Evolutionary conservation across 345 rosid species (phyloP), one percentile per base, ranked within the genome.

Genomic region (Eucalyptus tenuipes): DNA sequence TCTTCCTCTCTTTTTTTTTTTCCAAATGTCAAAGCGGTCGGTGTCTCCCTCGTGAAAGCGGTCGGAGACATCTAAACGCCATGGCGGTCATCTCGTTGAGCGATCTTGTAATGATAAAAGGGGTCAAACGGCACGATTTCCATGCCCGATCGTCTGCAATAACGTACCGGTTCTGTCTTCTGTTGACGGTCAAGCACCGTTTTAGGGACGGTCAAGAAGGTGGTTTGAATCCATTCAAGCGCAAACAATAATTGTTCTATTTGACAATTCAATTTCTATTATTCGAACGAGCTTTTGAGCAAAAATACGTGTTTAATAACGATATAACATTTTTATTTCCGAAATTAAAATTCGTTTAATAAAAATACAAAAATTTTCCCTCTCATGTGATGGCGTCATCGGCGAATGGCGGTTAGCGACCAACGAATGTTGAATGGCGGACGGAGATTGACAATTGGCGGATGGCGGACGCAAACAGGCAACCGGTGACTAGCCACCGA

Each of bases 371-470:
- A 17, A 1, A 1, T 17, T 18, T 52, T 52, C 9, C 24, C 57
- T 50, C 22, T 50, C 4, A 0, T 17, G 55, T 17, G 55, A 50
- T 50, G 55, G 55, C 22, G 17, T 50, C 4, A 8, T 3, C 1
- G 0, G 22, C 4, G 1, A 50, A 50, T 50, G 22, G 55, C 2
- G 4, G 0, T 17, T 0, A 3, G 25, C 0, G 0, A 52, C 25
- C 57, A 20, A 7, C 0, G 5, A 20, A 52, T 0, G 1, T 20
- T 0, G 2, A 52, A 52, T 0, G 2, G 5, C 5, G 4, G 2
- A 52, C 0, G 0, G 10, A 52, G 25, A 8, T 10, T 0, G 0
- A 2, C 25, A 1, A 52, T 52, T 52, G 10, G 24, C 0, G 0
- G 0, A 52, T 4, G 2, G 24, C 0, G 4, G 0, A 18, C 10